Evolutionary conservation across 2,329 filamentous ascomycete genomes (phyloP).

Genomic region (Nigrospora oryzae): DNA sequence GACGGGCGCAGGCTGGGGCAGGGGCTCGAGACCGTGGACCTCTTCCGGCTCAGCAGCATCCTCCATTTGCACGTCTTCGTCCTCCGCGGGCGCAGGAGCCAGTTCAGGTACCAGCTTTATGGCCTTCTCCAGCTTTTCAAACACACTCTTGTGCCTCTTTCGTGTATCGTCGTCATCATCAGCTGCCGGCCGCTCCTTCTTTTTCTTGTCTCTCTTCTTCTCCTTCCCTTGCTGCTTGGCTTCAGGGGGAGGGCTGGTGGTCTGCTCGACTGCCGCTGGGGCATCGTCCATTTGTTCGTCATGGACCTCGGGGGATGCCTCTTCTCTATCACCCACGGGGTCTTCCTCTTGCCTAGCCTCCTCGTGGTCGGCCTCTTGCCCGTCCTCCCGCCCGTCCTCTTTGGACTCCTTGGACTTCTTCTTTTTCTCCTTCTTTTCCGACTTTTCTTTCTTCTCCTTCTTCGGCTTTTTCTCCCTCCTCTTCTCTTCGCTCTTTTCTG

Average conservation of each 20-base stretch:
- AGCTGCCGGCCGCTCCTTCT: conserved; percentile 1
- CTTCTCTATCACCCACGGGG: conserved; percentile 23
- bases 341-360: conserved; percentile 12
- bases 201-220: conserved; percentile 22
- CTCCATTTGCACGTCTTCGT: conserved; percentile 15
- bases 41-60: conserved; percentile 25
- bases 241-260: too few relatives aligned
- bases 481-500: conserved; percentile 14
- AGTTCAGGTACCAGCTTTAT: conserved; percentile 23
- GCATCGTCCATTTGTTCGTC: too few relatives aligned
- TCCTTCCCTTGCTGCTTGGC: conserved; percentile 8
- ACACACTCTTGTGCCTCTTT: conserved; percentile 37
- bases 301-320: conserved; percentile 1
- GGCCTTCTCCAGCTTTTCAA: conserved; percentile 48
- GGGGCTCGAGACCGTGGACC: conserved; percentile 66
- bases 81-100: conserved; percentile 29
- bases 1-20: conserved; percentile 68
- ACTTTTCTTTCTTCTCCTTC: conserved; percentile 10
- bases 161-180: conserved; percentile 10
- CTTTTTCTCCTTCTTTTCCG: conserved; percentile 11
- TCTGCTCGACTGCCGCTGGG: too few relatives aligned
- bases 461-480: conserved; percentile 26
- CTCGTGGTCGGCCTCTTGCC: too few relatives aligned
- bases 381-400: background rate
- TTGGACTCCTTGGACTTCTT: conserved; percentile 12